Evolutionary conservation across 2,329 filamentous ascomycete species (phyloP).

Genomic region (Arthrobotrys sinensis): DNA sequence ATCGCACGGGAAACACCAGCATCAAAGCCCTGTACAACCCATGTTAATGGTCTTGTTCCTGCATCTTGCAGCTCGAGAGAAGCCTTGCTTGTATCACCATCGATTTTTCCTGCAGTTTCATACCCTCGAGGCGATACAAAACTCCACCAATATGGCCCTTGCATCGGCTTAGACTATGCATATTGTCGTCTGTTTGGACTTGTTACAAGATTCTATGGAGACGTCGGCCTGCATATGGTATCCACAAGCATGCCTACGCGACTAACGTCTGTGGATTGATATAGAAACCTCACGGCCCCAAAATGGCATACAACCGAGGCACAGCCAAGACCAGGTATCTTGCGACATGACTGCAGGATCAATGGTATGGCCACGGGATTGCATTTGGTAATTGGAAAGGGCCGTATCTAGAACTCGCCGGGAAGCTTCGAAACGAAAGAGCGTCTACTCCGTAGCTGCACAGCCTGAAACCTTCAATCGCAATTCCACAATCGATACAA

Average conservation of each 20-base stretch:
- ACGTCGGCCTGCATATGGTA: slow-evolving; percentile 23
- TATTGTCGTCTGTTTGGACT: slow-evolving; percentile 12
- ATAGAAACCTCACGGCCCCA: slow-evolving; percentile 30
- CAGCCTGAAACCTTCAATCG: slow-evolving; percentile 28
- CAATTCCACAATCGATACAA: neutral
- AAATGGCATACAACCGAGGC: slow-evolving; percentile 4
- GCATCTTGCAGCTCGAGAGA: slow-evolving; percentile 42
- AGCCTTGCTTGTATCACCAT: slow-evolving; percentile 36
- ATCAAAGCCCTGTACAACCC: slow-evolving; percentile 33
- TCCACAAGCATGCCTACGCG: slow-evolving; percentile 22
- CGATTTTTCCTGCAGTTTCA: slow-evolving; percentile 46
- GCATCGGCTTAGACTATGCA: slow-evolving; percentile 37
- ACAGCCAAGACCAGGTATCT: slow-evolving; percentile 24
- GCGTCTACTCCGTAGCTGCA: slow-evolving; percentile 35
- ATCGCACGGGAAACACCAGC: slow-evolving; percentile 19
- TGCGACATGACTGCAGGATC: slow-evolving; percentile 45
- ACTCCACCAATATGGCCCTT: slow-evolving; percentile 38
- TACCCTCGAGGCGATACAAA: slow-evolving; percentile 33
- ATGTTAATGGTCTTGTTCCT: slow-evolving; percentile 40
- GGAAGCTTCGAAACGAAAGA: slow-evolving; percentile 31
- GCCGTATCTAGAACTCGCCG: slow-evolving; percentile 12
- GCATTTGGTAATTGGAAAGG: slow-evolving; percentile 29
- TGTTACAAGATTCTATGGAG: slow-evolving; percentile 21
- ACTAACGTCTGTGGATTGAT: slow-evolving; percentile 33
- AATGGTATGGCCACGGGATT: neutral